Conservation (phyloP, 2,329 filamentous ascomycete species). For the Aulographum hederae region DNA sequence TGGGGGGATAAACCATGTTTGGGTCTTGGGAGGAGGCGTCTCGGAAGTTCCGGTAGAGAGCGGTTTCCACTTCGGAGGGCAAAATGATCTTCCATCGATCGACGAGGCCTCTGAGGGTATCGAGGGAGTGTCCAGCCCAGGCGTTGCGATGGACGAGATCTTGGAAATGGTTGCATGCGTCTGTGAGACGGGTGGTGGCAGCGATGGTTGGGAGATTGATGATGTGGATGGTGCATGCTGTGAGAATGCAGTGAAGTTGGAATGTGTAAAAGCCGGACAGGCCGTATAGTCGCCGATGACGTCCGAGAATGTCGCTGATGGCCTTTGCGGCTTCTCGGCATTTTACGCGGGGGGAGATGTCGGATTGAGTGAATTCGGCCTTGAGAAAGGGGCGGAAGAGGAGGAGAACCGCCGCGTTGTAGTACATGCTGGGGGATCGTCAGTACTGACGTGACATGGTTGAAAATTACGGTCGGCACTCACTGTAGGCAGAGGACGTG, state of each 20-base stretch:
- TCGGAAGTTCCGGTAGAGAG: constrained; percentile 7
- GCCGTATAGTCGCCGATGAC: constrained; percentile 7
- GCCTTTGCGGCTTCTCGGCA: constrained; percentile 7
- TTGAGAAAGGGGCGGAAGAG: constrained; percentile 9
- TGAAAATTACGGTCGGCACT: constrained; percentile 8
- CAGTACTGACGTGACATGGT: background rate
- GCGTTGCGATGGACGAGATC: constrained; percentile 7
- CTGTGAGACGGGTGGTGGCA: constrained; percentile 26
- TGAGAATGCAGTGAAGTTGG: constrained; percentile 9
- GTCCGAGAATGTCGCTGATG: constrained; percentile 8
- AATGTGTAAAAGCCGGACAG: constrained; percentile 8
- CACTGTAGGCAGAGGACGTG: constrained; percentile 8
- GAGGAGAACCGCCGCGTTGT: constrained; percentile 8
- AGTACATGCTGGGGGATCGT: constrained; percentile 10
- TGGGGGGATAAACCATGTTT: background rate
- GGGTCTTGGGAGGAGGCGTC: background rate
- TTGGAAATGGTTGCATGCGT: constrained; percentile 9
- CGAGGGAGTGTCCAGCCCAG: constrained; percentile 7
- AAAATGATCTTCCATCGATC: constrained; percentile 10
- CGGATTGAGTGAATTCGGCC: constrained; percentile 7
- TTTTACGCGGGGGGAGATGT: constrained; percentile 7
- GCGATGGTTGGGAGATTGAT: constrained; percentile 9
- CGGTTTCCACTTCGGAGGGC: constrained; percentile 8
- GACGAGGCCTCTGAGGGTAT: constrained; percentile 8
- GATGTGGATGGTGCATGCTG: constrained; percentile 9